A percentile compares a stretch with the other conserved stretches of the same genome.
phyloP scores from a whole-genome alignment of 257 asterid genomes.

The Rauvolfia tetraphylla region DNA sequence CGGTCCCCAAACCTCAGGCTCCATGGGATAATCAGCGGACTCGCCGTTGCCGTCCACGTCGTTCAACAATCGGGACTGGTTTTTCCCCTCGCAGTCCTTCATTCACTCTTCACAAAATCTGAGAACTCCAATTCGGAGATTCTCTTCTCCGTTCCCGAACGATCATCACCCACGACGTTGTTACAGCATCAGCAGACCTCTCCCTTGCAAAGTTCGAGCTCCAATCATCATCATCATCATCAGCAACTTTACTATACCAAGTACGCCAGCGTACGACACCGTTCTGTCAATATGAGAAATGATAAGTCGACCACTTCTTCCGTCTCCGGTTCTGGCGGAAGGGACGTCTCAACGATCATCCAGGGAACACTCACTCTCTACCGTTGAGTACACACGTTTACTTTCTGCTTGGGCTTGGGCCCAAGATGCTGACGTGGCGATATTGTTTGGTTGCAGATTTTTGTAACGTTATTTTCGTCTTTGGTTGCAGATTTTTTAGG shows the following conservation, averaged over 20 bases:
- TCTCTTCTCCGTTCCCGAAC: constrained; percentile 49
- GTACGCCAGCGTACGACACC: constrained; percentile 34
- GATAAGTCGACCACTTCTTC: constrained; percentile 38
- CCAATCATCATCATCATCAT: constrained; percentile 15
- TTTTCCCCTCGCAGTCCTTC: constrained; percentile 68
- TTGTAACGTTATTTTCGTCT: constrained; percentile 41
- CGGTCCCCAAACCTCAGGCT: constrained; percentile 9
- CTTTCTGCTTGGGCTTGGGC: background rate
- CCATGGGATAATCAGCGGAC: constrained; percentile 41
- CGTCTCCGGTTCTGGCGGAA: background rate
- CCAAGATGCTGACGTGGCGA: constrained; percentile 1
- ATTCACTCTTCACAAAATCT: constrained; percentile 38
- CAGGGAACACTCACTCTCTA: background rate
- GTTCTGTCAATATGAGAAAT: constrained; percentile 6
- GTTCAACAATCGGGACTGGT: constrained; percentile 54
- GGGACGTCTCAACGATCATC: constrained; percentile 10
- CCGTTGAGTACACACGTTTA: no score
- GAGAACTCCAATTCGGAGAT: constrained; percentile 43
- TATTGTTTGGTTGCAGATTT: constrained; percentile 43
- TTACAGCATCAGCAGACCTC: constrained; percentile 18
- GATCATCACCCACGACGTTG: constrained; percentile 24
- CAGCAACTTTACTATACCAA: constrained; percentile 15
- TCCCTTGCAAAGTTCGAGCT: background rate
- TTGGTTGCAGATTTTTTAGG: constrained; percentile 51
- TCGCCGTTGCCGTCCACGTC: constrained; percentile 41